These are phyloP conservation scores for Daldinia grandis DNA, from an alignment of 495 filamentous ascomycete species.

Conservation along the genomic window DNA sequence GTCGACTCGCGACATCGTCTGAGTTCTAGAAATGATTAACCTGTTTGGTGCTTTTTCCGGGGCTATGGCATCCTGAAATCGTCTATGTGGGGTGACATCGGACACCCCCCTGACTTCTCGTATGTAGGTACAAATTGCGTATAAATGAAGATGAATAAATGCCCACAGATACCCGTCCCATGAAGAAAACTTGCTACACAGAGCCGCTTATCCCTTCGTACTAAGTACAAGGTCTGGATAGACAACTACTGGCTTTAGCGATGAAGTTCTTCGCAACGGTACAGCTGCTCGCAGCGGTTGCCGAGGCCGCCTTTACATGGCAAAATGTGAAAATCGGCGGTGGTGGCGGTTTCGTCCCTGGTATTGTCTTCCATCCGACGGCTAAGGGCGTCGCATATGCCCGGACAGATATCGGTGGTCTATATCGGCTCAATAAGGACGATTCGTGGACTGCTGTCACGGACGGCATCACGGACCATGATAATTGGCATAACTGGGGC, in stretches of 20 bases:
- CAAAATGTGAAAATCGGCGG: constrained; percentile 60
- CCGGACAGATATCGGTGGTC: constrained; percentile 69
- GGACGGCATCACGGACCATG: constrained; percentile 59
- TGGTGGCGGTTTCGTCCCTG: constrained; percentile 68
- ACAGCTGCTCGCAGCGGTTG: constrained; percentile 46
- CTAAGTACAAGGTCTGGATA: not conserved
- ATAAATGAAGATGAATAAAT: constrained; percentile 23
- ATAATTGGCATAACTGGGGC: constrained; percentile 66
- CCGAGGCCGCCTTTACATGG: constrained; percentile 53
- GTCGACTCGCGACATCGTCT: not conserved
- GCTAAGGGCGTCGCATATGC: constrained; percentile 66
- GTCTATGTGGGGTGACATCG: constrained; percentile 16
- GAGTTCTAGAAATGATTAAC: not conserved
- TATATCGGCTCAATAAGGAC: constrained; percentile 62
- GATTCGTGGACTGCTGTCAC: constrained; percentile 67
- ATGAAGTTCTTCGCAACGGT: constrained; percentile 49
- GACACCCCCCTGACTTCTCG: not conserved
- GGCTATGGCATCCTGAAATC: not conserved
- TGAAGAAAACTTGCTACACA: constrained; percentile 1
- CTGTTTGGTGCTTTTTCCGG: not conserved
- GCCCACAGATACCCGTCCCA: not conserved
- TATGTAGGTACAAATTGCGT: constrained; percentile 17
- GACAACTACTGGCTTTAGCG: constrained; percentile 13
- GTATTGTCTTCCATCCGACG: constrained; percentile 67
- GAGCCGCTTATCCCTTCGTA: constrained; percentile 10